Evolutionary conservation across 345 rosid species (phyloP).

Genomic region (Ricinus communis): DNA sequence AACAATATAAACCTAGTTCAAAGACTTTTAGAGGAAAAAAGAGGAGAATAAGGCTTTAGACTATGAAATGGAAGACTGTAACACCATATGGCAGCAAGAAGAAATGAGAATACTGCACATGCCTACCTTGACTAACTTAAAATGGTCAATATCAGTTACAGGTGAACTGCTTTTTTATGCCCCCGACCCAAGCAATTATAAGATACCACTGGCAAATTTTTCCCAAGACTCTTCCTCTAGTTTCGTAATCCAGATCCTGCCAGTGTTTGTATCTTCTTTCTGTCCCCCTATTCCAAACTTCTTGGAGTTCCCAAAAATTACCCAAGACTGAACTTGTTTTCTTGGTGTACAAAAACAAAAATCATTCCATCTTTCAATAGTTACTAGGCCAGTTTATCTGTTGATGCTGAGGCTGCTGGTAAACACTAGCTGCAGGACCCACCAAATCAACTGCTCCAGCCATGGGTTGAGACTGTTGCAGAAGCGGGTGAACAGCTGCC

Average conservation of each 20-base stretch:
- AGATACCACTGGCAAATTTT: constrained; percentile 34
- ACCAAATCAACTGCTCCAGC: constrained; percentile 72
- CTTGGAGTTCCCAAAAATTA: constrained; percentile 42
- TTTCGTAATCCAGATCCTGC: constrained; percentile 35
- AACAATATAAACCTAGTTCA: constrained; percentile 33
- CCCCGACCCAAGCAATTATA: constrained; percentile 40
- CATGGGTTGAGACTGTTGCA: constrained; percentile 75
- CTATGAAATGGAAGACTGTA: constrained; percentile 31
- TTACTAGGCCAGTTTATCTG: constrained; percentile 88
- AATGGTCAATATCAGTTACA: constrained; percentile 48
- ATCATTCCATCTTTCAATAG: constrained; percentile 52
- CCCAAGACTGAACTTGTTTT: constrained; percentile 39
- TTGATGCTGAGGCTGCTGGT: constrained; percentile 91
- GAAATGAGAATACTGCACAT: constrained; percentile 36
- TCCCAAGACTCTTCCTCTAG: constrained; percentile 26
- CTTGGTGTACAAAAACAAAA: constrained; percentile 35
- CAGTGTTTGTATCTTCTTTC: constrained; percentile 31
- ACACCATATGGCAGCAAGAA: constrained; percentile 38
- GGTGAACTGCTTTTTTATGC: constrained; percentile 34
- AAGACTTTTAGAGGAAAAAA: constrained; percentile 12
- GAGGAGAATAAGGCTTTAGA: constrained; percentile 15
- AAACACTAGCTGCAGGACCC: constrained; percentile 66
- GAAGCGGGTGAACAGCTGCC: constrained; percentile 64
- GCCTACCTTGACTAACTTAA: constrained; percentile 47
- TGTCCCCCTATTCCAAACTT: constrained; percentile 38